These are phyloP conservation scores for Candida sphagnicola DNA, from an alignment of 805 yeast genomes.

Conservation along the genomic window DNA sequence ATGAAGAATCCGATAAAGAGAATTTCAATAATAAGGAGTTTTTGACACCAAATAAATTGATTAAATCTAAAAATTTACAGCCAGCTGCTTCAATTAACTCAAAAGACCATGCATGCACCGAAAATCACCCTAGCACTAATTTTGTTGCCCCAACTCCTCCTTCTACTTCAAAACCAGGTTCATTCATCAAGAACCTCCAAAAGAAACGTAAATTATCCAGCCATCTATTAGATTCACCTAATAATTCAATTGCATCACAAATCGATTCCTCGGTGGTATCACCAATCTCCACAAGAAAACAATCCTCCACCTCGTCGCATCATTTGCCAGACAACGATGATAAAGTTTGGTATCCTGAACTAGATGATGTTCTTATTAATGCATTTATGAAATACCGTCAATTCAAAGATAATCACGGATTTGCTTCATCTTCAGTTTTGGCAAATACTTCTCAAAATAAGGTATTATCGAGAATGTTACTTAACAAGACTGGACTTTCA, in stretches of 20 bases:
- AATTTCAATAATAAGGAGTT: constrained; percentile 10
- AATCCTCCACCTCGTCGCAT: constrained; percentile 1
- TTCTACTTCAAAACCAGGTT: background rate
- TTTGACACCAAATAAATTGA: constrained; percentile 31
- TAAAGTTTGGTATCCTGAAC: constrained; percentile 31
- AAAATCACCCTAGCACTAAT: background rate
- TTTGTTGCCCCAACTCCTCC: background rate
- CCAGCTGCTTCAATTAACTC: background rate
- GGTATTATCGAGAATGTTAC: constrained; percentile 36
- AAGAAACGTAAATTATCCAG: constrained; percentile 14
- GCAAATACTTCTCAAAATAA: constrained; percentile 37
- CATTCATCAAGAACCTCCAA: constrained; percentile 3
- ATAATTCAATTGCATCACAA: constrained; percentile 31
- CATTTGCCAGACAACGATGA: constrained; percentile 11
- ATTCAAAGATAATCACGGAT: constrained; percentile 23
- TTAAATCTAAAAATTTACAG: constrained; percentile 7
- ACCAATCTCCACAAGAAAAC: constrained; percentile 15
- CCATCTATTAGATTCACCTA: constrained; percentile 25
- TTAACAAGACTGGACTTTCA: constrained; percentile 29
- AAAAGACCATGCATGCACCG: background rate
- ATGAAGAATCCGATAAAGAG: constrained; percentile 15
- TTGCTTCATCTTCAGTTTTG: constrained; percentile 19
- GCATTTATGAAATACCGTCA: constrained; percentile 32
- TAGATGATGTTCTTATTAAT: constrained; percentile 32
- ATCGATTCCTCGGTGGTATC: constrained; percentile 27